Evolutionary conservation across 441 rosid genomes (phyloP).

Genomic region (Eutrema salsugineum): DNA sequence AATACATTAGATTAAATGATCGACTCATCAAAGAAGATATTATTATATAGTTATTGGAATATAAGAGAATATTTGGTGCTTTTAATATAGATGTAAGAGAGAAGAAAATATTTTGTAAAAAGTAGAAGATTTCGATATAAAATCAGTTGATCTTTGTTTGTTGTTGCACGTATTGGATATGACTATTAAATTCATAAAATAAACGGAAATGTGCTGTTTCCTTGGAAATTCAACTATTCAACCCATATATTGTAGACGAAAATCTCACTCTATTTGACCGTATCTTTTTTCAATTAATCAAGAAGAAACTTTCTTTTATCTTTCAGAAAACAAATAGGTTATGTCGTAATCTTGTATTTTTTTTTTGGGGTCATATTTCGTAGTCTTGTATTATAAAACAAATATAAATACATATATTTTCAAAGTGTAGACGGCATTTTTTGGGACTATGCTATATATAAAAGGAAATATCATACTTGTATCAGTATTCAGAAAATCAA

Average conservation of each 20-base stretch:
- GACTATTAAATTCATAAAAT: background rate
- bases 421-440: background rate
- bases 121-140: background rate
- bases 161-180: background rate
- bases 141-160: background rate
- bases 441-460: background rate
- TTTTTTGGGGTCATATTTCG: too few relatives aligned
- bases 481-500: background rate
- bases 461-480: background rate
- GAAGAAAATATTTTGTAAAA: background rate
- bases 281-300: background rate
- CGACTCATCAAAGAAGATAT: too few relatives aligned
- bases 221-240: background rate
- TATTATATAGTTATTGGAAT: too few relatives aligned
- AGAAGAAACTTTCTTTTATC: background rate
- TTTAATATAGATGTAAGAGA: background rate
- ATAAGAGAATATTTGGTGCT: background rate
- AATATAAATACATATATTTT: background rate
- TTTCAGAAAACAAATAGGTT: background rate
- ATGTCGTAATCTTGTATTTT: background rate
- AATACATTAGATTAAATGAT: background rate
- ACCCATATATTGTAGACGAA: background rate
- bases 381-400: background rate
- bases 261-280: slow-evolving; percentile 10
- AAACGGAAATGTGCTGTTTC: background rate